phyloP scores from a whole-genome alignment of 305 asterid species.

The Fraxinus ornus region DNA sequence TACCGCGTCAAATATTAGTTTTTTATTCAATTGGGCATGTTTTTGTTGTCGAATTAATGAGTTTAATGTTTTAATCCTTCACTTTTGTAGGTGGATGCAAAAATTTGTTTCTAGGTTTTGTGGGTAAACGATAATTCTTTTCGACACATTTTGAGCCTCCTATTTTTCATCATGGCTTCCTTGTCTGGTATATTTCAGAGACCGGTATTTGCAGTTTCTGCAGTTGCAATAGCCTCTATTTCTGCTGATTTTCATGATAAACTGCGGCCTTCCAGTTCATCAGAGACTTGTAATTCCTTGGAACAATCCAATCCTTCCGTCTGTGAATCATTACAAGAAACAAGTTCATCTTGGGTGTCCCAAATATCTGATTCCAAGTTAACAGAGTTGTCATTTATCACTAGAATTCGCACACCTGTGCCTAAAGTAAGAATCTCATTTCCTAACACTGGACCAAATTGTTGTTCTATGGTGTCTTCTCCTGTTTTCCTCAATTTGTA shows the following conservation, averaged over 20 bases:
- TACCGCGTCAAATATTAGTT: neutral
- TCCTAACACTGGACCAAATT: conserved; percentile 33
- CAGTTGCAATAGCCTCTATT: conserved; percentile 71
- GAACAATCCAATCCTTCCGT: conserved; percentile 46
- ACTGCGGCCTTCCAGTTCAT: conserved; percentile 42
- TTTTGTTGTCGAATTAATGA: neutral
- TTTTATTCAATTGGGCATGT: neutral
- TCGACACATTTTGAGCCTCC: neutral
- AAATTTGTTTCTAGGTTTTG: conserved; percentile 25
- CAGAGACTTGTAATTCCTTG: conserved; percentile 38
- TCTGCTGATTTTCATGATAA: conserved; percentile 72
- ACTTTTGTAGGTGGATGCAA: conserved; percentile 31
- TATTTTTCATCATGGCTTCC: conserved; percentile 50
- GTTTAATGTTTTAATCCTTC: neutral
- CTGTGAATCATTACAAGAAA: conserved; percentile 31
- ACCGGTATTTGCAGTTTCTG: conserved; percentile 85
- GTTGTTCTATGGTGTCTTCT: conserved; percentile 42
- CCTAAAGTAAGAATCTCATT: conserved; percentile 43
- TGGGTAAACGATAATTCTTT: conserved; percentile 2
- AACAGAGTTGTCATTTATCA: conserved; percentile 47
- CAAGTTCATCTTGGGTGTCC: conserved; percentile 63
- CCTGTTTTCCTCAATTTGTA: conserved; percentile 45
- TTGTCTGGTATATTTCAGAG: conserved; percentile 72
- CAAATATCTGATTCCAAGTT: conserved; percentile 59
- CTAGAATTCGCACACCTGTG: conserved; percentile 46